Percentiles rank a stretch among this genome's conserved stretches.
These are phyloP conservation scores for Tetradesmus obliquus DNA, from an alignment of 139 green algal species.

Conservation along the genomic window DNA sequence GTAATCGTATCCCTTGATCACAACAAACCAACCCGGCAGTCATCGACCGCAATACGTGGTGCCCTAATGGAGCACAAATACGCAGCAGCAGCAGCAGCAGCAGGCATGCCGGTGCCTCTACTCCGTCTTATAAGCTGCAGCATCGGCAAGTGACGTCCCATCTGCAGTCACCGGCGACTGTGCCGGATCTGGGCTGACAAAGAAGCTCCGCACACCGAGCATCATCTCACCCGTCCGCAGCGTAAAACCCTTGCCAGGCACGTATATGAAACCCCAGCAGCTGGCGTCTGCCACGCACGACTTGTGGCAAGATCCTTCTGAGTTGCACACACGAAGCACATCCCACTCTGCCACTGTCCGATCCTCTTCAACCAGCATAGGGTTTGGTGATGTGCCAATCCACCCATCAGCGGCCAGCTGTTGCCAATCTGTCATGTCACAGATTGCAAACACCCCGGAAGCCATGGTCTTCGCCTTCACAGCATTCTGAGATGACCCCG, in stretches of 20 bases:
- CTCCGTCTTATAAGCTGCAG: not conserved
- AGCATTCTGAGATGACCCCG: not conserved
- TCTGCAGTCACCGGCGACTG: not conserved
- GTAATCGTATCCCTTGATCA: too few relatives aligned
- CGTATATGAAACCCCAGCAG: slow-evolving; percentile 16
- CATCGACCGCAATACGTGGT: too few relatives aligned
- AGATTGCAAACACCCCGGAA: slow-evolving; percentile 1
- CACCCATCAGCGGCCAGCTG: not conserved
- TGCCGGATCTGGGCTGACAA: not conserved
- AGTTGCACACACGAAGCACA: not conserved
- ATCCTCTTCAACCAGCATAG: not conserved
- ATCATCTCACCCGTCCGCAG: not conserved
- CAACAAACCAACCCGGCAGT: not conserved
- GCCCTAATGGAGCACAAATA: too few relatives aligned
- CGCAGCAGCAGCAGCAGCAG: not conserved
- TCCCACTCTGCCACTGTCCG: not conserved
- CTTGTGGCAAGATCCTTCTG: not conserved
- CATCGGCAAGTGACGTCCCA: not conserved
- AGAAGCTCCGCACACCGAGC: slow-evolving; percentile 14
- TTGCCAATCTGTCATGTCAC: not conserved
- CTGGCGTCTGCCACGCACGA: not conserved
- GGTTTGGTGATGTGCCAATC: not conserved
- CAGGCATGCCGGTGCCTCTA: not conserved
- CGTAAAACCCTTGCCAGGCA: not conserved
- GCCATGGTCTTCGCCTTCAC: not conserved